Evolutionary conservation across 2,329 filamentous ascomycete species (phyloP).

Genomic region (Epichloe festucae): DNA sequence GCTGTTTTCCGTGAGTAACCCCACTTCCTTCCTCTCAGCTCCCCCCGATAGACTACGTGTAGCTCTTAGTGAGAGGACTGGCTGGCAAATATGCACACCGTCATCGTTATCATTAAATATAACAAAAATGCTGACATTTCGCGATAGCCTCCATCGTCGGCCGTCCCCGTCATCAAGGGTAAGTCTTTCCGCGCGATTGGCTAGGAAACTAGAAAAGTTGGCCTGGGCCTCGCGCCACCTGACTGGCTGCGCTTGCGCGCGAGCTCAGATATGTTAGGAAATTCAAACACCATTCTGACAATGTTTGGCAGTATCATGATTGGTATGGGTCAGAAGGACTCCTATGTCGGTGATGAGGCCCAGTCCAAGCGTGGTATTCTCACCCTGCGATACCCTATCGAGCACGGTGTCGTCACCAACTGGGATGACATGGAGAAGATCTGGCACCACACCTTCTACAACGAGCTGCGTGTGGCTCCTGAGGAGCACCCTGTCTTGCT

Average conservation of each 20-base stretch:
- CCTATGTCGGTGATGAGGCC: constrained; percentile 99
- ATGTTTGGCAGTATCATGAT: constrained; percentile 81
- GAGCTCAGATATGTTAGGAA: neutral
- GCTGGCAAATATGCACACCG: constrained; percentile 1
- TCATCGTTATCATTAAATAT: neutral
- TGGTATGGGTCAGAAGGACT: constrained; percentile 99
- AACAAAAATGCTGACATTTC: constrained; percentile 22
- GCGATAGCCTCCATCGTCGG: constrained; percentile 90
- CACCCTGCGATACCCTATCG: constrained; percentile 97
- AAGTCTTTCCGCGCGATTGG: constrained; percentile 31
- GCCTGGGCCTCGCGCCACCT: neutral
- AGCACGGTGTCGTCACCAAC: constrained; percentile 99
- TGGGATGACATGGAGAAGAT: constrained; percentile 99
- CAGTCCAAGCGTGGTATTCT: constrained; percentile 99
- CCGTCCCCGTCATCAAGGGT: constrained; percentile 99
- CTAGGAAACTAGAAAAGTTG: neutral
- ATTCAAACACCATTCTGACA: constrained; percentile 6
- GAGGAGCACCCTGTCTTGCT: constrained; percentile 99
- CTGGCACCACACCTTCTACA: constrained; percentile 99
- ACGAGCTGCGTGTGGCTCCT: constrained; percentile 98
- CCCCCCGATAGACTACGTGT: constrained; percentile 2
- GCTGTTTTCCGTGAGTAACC: constrained; percentile 94
- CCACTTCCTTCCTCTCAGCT: constrained; percentile 18
- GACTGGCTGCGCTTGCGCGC: neutral
- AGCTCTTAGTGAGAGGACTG: constrained; percentile 5